These are phyloP conservation scores for Candida ficus DNA, from an alignment of 805 yeast genomes.

Conservation along the genomic window DNA sequence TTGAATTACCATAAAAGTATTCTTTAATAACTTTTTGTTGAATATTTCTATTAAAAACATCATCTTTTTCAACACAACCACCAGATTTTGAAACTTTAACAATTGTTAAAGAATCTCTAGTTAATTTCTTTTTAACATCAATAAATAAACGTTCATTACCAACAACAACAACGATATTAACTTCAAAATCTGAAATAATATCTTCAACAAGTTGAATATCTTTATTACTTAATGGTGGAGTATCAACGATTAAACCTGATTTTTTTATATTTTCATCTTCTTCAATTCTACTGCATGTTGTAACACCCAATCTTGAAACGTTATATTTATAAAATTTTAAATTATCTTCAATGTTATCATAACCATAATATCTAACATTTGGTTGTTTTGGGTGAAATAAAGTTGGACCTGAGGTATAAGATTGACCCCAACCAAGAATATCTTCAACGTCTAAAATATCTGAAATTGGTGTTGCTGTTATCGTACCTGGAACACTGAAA, in stretches of 20 bases:
- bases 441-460: constrained; percentile 76
- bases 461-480: constrained; percentile 79
- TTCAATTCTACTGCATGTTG: constrained; percentile 39
- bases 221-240: constrained; percentile 56
- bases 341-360: constrained; percentile 54
- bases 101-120: constrained; percentile 26
- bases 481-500: constrained; percentile 74
- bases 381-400: constrained; percentile 86
- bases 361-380: constrained; percentile 74
- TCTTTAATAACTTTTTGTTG: constrained; percentile 80
- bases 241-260: constrained; percentile 67
- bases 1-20: constrained; percentile 79
- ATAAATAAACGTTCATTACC: constrained; percentile 69
- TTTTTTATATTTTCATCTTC: constrained; percentile 40
- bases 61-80: constrained; percentile 75
- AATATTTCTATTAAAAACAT: constrained; percentile 55
- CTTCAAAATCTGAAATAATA: constrained; percentile 52
- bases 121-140: constrained; percentile 51
- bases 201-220: constrained; percentile 48
- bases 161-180: constrained; percentile 59
- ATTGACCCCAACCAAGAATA: constrained; percentile 62
- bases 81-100: constrained; percentile 66
- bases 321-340: constrained; percentile 23
- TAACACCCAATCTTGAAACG: constrained; percentile 27
- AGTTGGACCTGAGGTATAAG: constrained; percentile 70